These are phyloP conservation scores for Arctium minus DNA, from an alignment of 129 eudicot genomes.

Conservation along the genomic window DNA sequence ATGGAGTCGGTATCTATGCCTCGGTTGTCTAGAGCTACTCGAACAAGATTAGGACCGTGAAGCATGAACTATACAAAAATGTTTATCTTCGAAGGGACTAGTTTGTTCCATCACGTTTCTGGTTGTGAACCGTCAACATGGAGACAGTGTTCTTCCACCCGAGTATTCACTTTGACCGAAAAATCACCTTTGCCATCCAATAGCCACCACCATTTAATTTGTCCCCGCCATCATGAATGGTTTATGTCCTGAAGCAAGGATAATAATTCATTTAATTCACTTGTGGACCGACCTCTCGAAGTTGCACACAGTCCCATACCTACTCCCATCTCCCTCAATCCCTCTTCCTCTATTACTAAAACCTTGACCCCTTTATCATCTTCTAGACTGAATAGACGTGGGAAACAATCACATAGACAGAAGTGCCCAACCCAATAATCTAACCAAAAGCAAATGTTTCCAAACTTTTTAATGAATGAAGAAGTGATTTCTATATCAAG, in stretches of 20 bases:
- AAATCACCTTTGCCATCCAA: not conserved
- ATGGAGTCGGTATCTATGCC: not conserved
- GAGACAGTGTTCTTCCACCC: not conserved
- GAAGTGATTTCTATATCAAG: not conserved
- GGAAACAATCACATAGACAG: not conserved
- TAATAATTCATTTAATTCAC: too few relatives aligned
- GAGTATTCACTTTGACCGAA: not conserved
- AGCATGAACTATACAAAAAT: not conserved
- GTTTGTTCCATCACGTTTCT: not conserved
- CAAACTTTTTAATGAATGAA: too few relatives aligned
- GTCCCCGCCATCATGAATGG: too few relatives aligned
- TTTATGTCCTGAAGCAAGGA: too few relatives aligned
- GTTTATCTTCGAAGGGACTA: not conserved
- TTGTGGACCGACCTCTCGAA: not conserved
- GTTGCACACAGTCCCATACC: not conserved
- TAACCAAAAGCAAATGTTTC: not conserved
- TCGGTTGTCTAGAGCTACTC: not conserved
- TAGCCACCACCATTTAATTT: too few relatives aligned
- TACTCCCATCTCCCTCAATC: not conserved
- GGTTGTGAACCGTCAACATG: not conserved
- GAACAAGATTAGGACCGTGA: not conserved
- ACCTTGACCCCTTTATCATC: not conserved
- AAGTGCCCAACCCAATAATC: not conserved
- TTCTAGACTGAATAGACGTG: not conserved
- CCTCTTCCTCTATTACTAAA: not conserved